These are phyloP conservation scores for Bauhinia variegata DNA, from an alignment of 306 rosid genomes.

Conservation along the genomic window DNA sequence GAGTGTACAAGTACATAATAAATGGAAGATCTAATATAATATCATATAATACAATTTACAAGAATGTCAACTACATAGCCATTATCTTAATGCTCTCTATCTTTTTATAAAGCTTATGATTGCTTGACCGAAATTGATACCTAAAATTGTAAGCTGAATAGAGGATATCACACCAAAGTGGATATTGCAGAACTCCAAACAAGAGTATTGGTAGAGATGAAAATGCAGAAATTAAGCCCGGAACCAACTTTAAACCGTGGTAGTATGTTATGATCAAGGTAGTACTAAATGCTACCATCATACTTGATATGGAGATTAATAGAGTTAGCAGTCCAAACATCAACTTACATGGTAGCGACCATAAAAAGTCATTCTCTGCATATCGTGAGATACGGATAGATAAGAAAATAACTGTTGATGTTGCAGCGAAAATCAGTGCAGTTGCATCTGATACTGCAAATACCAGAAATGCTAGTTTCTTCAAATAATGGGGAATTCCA, in stretches of 20 bases:
- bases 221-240: slow-evolving; percentile 27
- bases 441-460: slow-evolving; percentile 47
- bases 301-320: slow-evolving; percentile 50
- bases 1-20: no score
- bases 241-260: slow-evolving; percentile 40
- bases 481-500: slow-evolving; percentile 36
- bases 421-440: slow-evolving; percentile 51
- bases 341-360: slow-evolving; percentile 49
- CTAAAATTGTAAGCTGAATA: slow-evolving; percentile 43
- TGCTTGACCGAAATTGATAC: slow-evolving; percentile 42
- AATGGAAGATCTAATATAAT: no score
- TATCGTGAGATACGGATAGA: slow-evolving; percentile 57
- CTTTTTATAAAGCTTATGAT: slow-evolving; percentile 39
- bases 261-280: slow-evolving; percentile 44
- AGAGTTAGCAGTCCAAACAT: slow-evolving; percentile 47
- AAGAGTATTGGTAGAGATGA: slow-evolving; percentile 40
- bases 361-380: slow-evolving; percentile 49
- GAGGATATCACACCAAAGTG: slow-evolving; percentile 43
- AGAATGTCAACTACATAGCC: neutral
- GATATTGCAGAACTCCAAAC: slow-evolving; percentile 39
- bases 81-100: no score
- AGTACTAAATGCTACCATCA: slow-evolving; percentile 54
- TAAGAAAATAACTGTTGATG: slow-evolving; percentile 51
- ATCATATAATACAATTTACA: no score
- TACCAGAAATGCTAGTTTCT: slow-evolving; percentile 20